phyloP scores from a whole-genome alignment of 1,284 basidiomycete genomes.

The Leccinum insolens region DNA sequence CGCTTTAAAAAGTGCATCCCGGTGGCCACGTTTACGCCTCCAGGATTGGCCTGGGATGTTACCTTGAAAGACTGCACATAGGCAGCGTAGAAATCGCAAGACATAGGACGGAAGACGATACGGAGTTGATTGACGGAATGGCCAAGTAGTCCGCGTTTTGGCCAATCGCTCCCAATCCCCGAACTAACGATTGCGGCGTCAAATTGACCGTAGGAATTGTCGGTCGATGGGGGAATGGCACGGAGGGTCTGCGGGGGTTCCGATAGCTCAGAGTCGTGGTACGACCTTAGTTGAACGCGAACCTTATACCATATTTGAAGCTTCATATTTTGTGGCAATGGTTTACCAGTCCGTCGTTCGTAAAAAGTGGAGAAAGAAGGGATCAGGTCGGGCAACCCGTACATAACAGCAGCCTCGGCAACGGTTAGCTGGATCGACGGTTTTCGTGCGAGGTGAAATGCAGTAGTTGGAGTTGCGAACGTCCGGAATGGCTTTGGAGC shows the following conservation, averaged over 20 bases:
- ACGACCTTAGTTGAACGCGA: constrained; percentile 1
- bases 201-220: background rate
- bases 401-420: constrained; percentile 1
- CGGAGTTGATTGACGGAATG: background rate
- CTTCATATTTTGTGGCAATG: background rate
- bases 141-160: background rate
- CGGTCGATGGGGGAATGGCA: background rate
- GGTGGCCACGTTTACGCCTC: background rate
- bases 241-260: constrained; percentile 2
- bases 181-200: background rate
- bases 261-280: background rate
- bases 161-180: background rate
- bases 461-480: constrained; percentile 6
- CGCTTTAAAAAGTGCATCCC: background rate
- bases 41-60: background rate
- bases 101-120: background rate
- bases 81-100: background rate
- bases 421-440: constrained; percentile 4
- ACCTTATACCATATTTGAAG: constrained; percentile 13
- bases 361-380: constrained; percentile 1
- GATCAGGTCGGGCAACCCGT: constrained; percentile 8
- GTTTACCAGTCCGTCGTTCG: background rate
- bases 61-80: background rate
- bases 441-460: constrained; percentile 12
- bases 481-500: constrained; percentile 5